A percentile compares a stretch with the other conserved stretches of the same genome.
Conservation (phyloP, 345 rosid genomes). For the Chamaenerion angustifolium region DNA sequence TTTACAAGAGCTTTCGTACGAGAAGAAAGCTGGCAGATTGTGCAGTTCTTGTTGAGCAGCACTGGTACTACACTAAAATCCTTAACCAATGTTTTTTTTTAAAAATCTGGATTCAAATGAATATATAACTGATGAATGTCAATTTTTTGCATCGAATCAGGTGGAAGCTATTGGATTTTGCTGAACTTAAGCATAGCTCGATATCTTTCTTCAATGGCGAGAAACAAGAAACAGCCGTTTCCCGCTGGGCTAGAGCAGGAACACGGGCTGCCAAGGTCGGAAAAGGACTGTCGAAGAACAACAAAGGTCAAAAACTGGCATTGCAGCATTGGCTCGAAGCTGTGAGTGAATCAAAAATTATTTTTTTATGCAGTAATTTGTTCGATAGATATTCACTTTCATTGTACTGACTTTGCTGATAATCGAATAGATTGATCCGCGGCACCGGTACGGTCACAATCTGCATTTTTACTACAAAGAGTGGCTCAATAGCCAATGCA, state of each 20-base stretch:
- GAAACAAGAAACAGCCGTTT: constrained; percentile 21
- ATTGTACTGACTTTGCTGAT: background rate
- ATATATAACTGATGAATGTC: background rate
- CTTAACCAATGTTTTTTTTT: background rate
- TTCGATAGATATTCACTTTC: background rate
- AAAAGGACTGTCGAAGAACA: constrained; percentile 45
- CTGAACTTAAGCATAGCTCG: constrained; percentile 23
- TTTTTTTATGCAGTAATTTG: background rate
- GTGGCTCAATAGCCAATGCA: constrained; percentile 17
- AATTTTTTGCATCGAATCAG: constrained; percentile 3
- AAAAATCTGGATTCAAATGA: background rate
- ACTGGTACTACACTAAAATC: constrained; percentile 13
- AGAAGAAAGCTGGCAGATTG: constrained; percentile 24
- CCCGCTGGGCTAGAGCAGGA: constrained; percentile 20
- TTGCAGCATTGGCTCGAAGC: constrained; percentile 91
- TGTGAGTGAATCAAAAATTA: constrained; percentile 11
- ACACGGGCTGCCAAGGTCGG: constrained; percentile 33
- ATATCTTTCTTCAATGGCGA: constrained; percentile 23
- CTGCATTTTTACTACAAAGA: constrained; percentile 19
- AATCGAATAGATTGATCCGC: constrained; percentile 19
- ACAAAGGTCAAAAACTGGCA: constrained; percentile 70
- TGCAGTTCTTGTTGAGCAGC: constrained; percentile 26
- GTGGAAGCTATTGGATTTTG: constrained; percentile 25
- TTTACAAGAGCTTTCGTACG: constrained; percentile 23
- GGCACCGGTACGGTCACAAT: constrained; percentile 26